Evolutionary conservation across 1,139 yeast genomes (phyloP).

Genomic region (Pichia sp.): DNA sequence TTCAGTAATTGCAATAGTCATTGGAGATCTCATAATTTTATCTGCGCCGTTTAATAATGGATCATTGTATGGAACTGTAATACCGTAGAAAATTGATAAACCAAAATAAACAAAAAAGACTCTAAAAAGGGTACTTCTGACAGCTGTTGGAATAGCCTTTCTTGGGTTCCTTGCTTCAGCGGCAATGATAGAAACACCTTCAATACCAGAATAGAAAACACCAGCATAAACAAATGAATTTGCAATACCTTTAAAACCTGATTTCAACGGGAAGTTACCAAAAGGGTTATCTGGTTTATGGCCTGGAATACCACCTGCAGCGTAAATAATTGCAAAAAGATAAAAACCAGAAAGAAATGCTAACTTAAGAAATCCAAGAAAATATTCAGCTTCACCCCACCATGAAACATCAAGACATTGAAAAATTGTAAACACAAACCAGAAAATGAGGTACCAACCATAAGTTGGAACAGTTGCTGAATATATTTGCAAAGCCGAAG

Average conservation of each 20-base stretch:
- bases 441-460: conserved; percentile 52
- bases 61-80: conserved; percentile 51
- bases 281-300: conserved; percentile 44
- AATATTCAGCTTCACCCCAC: conserved; percentile 56
- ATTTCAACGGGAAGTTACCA: conserved; percentile 44
- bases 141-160: conserved; percentile 51
- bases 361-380: conserved; percentile 49
- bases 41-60: conserved; percentile 26
- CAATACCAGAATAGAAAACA: conserved; percentile 54
- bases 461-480: conserved; percentile 51
- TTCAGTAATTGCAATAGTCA: conserved; percentile 49
- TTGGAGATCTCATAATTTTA: conserved; percentile 38
- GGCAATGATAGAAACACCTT: conserved; percentile 51
- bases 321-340: conserved; percentile 50
- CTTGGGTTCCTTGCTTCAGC: conserved; percentile 52
- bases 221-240: conserved; percentile 64
- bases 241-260: conserved; percentile 64
- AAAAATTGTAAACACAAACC: conserved; percentile 48
- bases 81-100: conserved; percentile 45
- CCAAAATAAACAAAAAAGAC: conserved; percentile 51
- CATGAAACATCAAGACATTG: conserved; percentile 50
- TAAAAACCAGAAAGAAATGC: conserved; percentile 48
- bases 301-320: conserved; percentile 60
- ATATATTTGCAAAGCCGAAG: conserved; percentile 47
- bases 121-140: conserved; percentile 51